Evolutionary conservation across 75 land plant genomes (phyloP), one percentile per base, ranked within the genome.

Genomic region (Selaginella moellendorffii): DNA sequence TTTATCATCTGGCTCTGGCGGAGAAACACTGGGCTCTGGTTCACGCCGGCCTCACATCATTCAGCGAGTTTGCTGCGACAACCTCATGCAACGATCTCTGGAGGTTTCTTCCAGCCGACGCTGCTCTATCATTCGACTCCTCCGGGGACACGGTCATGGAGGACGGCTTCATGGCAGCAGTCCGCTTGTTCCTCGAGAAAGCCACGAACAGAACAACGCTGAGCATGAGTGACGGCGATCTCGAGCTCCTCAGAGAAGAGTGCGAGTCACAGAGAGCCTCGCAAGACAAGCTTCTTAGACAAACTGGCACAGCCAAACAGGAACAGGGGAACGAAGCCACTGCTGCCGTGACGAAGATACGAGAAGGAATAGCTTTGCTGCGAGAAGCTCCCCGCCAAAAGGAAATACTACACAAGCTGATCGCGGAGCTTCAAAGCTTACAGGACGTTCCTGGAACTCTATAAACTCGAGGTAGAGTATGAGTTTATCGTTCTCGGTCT

Each of bases 1-100:
- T 95, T 54, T 84, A 80, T 63, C 85, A 79, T 54, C 54, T 84
- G 63, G 68, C 84, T 24, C 65, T 95, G 54, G 83, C 79, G 63
- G 91, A 95, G 52, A 68, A 79, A 10, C 96, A 95, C 67, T 95
- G 99, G 99, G 91, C 88, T 24, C 65, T 84, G 26, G 71, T 79
- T 64, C 85, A 95, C 68, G 29, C 81, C 24, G 82, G 77, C 10
- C 69, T 90, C 27, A 58, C 82, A n/a, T 80, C 99, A 18, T 90
- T 95, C 68, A 91, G 97, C 12, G 77, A 80, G 68, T 95, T 89
- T 76, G 84, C 97, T 22, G 82, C 78, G 2, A 82, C 79, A 26
- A 83, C 97, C 52, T 30, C 78, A 53, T 95, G 85, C 30, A 72
- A 79, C 30, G 77, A 90, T 54, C 79, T 95, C 14, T 95, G 99